A percentile compares a stretch with the other conserved stretches of the same genome.
Conservation (phyloP, 768 basidiomycete species). For the Cystofilobasidium ferigula region DNA sequence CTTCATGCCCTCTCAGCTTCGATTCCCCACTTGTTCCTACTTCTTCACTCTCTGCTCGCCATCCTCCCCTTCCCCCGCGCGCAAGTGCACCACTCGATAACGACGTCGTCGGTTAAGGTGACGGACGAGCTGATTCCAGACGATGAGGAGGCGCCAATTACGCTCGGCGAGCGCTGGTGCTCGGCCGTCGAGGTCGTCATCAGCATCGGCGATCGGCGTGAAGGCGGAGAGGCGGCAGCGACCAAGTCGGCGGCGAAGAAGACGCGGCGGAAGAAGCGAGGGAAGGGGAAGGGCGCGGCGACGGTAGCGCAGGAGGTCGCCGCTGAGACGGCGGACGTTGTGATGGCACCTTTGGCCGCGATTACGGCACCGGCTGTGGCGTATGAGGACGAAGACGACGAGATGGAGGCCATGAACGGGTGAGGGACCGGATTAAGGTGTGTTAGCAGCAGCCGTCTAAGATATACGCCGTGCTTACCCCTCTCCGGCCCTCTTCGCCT, state of each 20-base stretch:
- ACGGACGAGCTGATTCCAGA: conserved; percentile 36
- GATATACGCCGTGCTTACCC: no score
- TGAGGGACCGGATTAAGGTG: no score
- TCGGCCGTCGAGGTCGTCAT: conserved; percentile 16
- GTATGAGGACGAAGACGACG: conserved; percentile 15
- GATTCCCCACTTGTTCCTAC: conserved; percentile 36
- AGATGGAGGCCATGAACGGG: conserved; percentile 25
- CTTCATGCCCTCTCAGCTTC: conserved; percentile 36
- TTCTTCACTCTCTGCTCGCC: conserved; percentile 37
- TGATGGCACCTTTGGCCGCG: neutral
- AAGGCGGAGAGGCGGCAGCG: conserved; percentile 1
- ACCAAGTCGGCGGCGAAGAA: conserved; percentile 16
- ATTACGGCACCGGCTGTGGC: neutral
- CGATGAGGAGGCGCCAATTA: conserved; percentile 29
- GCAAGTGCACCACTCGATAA: conserved; percentile 32
- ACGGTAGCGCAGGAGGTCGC: neutral
- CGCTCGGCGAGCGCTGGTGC: conserved; percentile 10
- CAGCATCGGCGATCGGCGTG: neutral
- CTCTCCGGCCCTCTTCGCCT: no score
- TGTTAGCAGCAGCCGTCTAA: no score
- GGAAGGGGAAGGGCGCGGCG: neutral
- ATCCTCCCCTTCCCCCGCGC: conserved; percentile 36
- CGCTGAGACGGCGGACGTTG: neutral
- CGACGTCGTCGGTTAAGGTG: conserved; percentile 21
- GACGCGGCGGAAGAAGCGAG: conserved; percentile 20